phyloP scores from a whole-genome alignment of 441 rosid genomes.

The Francoa sonchifolia region DNA sequence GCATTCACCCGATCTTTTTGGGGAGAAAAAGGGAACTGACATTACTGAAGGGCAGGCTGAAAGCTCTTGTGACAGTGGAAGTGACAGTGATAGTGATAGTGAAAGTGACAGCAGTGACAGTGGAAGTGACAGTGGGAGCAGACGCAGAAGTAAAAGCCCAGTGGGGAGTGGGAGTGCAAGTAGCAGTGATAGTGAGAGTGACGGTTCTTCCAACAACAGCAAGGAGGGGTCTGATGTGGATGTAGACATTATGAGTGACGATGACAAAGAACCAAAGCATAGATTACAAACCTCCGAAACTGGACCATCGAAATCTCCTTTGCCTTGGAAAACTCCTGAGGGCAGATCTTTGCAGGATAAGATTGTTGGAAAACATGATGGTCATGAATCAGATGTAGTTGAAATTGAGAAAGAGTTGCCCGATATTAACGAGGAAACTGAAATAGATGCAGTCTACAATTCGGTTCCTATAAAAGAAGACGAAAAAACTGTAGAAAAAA shows the following conservation, averaged over 20 bases:
- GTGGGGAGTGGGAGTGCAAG: constrained; percentile 59
- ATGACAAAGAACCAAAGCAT: constrained; percentile 47
- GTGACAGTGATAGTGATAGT: constrained; percentile 57
- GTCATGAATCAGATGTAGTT: constrained; percentile 35
- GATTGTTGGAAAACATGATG: constrained; percentile 34
- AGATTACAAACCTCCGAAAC: constrained; percentile 28
- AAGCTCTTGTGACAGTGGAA: constrained; percentile 78
- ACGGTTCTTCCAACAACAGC: constrained; percentile 78
- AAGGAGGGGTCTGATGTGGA: constrained; percentile 90
- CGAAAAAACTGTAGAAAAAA: constrained; percentile 28
- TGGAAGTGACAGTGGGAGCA: constrained; percentile 24
- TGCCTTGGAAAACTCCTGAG: constrained; percentile 19
- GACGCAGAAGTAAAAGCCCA: constrained; percentile 38
- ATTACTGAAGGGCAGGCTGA: constrained; percentile 50
- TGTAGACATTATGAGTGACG: constrained; percentile 90
- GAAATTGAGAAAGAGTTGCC: constrained; percentile 49
- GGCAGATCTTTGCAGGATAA: constrained; percentile 21
- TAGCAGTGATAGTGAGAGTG: constrained; percentile 87
- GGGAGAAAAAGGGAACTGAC: constrained; percentile 55
- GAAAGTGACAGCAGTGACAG: constrained; percentile 54
- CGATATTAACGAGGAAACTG: constrained; percentile 43
- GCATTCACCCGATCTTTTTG: constrained; percentile 43
- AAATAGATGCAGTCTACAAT: constrained; percentile 24
- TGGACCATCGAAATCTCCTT: constrained; percentile 22
- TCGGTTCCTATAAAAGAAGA: constrained; percentile 18